A percentile compares a stretch with the other conserved stretches of the same genome.
phyloP scores from a whole-genome alignment of 768 basidiomycete species.

The Phanerochaete carnosa region DNA sequence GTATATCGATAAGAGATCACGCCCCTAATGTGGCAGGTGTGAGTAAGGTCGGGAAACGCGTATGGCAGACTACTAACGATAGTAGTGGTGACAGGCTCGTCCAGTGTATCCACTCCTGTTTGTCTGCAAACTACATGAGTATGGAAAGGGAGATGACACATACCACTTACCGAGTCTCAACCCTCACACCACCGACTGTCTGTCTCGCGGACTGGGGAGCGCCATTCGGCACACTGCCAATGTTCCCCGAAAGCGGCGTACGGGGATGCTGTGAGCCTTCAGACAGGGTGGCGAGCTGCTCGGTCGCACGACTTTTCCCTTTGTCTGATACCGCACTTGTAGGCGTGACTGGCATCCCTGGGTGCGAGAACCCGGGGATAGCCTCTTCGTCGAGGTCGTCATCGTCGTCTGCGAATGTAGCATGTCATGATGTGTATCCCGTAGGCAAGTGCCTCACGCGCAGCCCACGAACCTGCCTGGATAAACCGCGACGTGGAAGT shows the following conservation, averaged over 20 bases:
- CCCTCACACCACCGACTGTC: slow-evolving; percentile 79
- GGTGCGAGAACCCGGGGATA: slow-evolving; percentile 78
- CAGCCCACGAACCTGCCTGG: slow-evolving; percentile 57
- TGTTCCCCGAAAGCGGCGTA: slow-evolving; percentile 64
- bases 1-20: slow-evolving; percentile 89
- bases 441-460: neutral
- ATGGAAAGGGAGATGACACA: slow-evolving; percentile 17
- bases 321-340: slow-evolving; percentile 50
- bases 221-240: slow-evolving; percentile 48
- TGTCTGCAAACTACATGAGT: slow-evolving; percentile 42
- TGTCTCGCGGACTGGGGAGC: slow-evolving; percentile 47
- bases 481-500: slow-evolving; percentile 75
- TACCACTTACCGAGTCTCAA: slow-evolving; percentile 72
- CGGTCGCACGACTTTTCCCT: slow-evolving; percentile 66
- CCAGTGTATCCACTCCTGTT: slow-evolving; percentile 84
- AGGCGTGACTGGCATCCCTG: slow-evolving; percentile 39
- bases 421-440: neutral
- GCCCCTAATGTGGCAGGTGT: slow-evolving; percentile 53
- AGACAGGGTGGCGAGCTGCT: slow-evolving; percentile 45
- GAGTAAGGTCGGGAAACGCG: slow-evolving; percentile 7
- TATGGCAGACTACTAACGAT: slow-evolving; percentile 56
- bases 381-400: slow-evolving; percentile 81
- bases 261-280: slow-evolving; percentile 27
- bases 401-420: slow-evolving; percentile 52
- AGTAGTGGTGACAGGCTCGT: slow-evolving; percentile 86